These are phyloP conservation scores for Colletotrichum kahawae DNA, from an alignment of 2,329 filamentous ascomycete species.

Conservation along the genomic window DNA sequence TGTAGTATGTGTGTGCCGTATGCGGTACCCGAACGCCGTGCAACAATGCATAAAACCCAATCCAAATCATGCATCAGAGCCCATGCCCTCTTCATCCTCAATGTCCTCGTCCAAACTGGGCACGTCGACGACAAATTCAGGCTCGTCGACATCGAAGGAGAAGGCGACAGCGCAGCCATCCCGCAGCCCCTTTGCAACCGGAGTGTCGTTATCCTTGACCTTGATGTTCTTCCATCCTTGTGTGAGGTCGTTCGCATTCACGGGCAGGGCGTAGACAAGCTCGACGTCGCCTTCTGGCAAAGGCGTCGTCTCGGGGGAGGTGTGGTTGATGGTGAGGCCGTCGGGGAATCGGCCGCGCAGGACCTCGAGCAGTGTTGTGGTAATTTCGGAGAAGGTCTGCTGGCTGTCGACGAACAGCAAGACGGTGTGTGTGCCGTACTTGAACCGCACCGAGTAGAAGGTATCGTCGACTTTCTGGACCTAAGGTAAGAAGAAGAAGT, in stretches of 20 bases:
- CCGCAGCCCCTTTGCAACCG: conserved; percentile 46
- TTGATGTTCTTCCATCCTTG: conserved; percentile 56
- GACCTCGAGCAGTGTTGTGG: conserved; percentile 61
- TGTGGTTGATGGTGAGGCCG: conserved; percentile 49
- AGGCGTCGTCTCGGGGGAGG: conserved; percentile 36
- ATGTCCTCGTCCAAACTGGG: conserved; percentile 43
- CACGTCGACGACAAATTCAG: conserved; percentile 50
- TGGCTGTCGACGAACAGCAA: conserved; percentile 69
- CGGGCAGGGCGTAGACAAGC: conserved; percentile 53
- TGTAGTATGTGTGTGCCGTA: neutral
- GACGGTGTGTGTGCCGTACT: conserved; percentile 73
- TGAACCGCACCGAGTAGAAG: conserved; percentile 73
- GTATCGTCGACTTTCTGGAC: conserved; percentile 43
- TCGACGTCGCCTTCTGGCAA: conserved; percentile 45
- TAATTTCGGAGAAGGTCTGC: conserved; percentile 61
- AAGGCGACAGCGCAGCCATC: conserved; percentile 58
- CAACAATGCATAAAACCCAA: neutral
- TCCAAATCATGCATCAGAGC: conserved; percentile 3
- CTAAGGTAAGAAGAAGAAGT: neutral
- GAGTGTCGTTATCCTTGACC: conserved; percentile 40
- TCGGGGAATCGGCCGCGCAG: conserved; percentile 62
- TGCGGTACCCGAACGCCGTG: conserved; percentile 7
- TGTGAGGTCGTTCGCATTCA: conserved; percentile 46
- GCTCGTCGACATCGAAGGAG: conserved; percentile 45
- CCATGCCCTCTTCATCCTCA: conserved; percentile 43